A percentile compares a stretch with the other conserved stretches of the same genome.
Evolutionary conservation across 23 red algal species (phyloP).

Genomic region (Pyropia haitanensis): DNA sequence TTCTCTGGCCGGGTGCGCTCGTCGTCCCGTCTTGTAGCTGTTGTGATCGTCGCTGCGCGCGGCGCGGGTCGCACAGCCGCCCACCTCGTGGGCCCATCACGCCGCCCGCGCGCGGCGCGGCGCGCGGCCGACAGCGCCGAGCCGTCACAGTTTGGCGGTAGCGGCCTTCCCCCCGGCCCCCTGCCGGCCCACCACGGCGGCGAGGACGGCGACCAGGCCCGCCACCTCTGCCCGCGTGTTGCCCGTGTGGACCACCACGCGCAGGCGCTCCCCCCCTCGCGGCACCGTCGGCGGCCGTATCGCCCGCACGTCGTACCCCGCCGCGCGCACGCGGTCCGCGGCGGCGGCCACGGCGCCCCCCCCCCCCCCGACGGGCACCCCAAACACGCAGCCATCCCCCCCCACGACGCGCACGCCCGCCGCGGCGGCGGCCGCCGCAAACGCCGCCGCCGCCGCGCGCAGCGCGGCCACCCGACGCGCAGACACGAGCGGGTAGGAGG

Average conservation of each 20-base stretch:
- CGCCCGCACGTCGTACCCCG: slow-evolving; percentile 57
- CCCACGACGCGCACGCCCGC: slow-evolving; percentile 2
- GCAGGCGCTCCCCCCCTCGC: slow-evolving; percentile 67
- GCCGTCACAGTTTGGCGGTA: neutral
- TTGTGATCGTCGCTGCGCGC: too few relatives aligned
- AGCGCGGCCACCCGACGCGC: slow-evolving; percentile 30
- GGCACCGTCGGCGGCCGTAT: slow-evolving; percentile 88
- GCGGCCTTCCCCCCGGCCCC: neutral
- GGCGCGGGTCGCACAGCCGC: too few relatives aligned
- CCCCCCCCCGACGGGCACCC: slow-evolving; percentile 42
- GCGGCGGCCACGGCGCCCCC: slow-evolving; percentile 36
- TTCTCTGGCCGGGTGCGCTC: too few relatives aligned
- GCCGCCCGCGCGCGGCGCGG: too few relatives aligned
- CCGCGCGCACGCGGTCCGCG: slow-evolving; percentile 19
- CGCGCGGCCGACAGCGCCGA: neutral
- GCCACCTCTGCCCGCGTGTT: slow-evolving; percentile 64
- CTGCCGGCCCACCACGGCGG: neutral
- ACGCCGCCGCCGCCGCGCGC: slow-evolving; percentile 1
- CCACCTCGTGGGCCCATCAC: too few relatives aligned
- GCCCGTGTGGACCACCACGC: slow-evolving; percentile 76
- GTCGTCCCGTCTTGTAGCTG: too few relatives aligned
- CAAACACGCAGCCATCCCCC: slow-evolving; percentile 37
- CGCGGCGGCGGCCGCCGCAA: slow-evolving; percentile 4
- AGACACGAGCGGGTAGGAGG: slow-evolving; percentile 41
- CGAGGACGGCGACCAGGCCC: slow-evolving; percentile 38